Base-by-base conservation (phyloP, 176 grass and related monocot genomes). In the Aegilops umbellulata region DNA sequence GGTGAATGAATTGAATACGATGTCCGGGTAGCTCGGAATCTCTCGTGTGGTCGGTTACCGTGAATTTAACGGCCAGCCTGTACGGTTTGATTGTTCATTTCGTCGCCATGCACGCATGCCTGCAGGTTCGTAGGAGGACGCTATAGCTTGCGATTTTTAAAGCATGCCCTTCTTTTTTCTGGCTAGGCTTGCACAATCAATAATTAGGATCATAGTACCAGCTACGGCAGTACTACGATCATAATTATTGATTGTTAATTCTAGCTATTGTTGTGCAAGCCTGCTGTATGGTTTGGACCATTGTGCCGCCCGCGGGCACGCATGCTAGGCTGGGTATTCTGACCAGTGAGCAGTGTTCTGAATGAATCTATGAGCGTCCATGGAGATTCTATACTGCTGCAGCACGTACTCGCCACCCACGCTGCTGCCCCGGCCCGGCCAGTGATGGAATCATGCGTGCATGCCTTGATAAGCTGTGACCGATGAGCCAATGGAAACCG, bases 401-500 rank as follows among this genome's bases (percentile, higher is more conserved):
- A 74, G 39, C 70, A 46, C 71, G 41, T 47, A 8, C 27, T 65
- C 49, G 2, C 16, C 27, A 66, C 6, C 14, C 61, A 66, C 63
- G 27, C 27, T 66, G 2, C 0, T 74, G 22, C 3, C 69, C 69
- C 12, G 38, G 38, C 12, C 16, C 47, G 47, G 47, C 15, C 5
- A 17, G 47, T 51, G 47, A 2, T 16, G 15, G 1, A 51, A 51
- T 51, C 16, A 51, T 51, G 47, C 5, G 16, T 19, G 16, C 47
- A 53, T 53, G 16, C 16, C 49, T 16, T 53, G 16, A 53, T 53
- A 53, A 19, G 49, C 16, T 53, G 5, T 19, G 49, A 53, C 16
- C 16, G 49, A 49, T 49, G 71, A 49, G 42, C 72, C 72, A 75
- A 75, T 51, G 72, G 42, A 75, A 75, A 75, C 72, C 42, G 24